A percentile compares a stretch with the other conserved stretches of the same genome.
Evolutionary conservation across 169 alveolate species (phyloP).

Genomic region (Eimeria falciformis): DNA sequence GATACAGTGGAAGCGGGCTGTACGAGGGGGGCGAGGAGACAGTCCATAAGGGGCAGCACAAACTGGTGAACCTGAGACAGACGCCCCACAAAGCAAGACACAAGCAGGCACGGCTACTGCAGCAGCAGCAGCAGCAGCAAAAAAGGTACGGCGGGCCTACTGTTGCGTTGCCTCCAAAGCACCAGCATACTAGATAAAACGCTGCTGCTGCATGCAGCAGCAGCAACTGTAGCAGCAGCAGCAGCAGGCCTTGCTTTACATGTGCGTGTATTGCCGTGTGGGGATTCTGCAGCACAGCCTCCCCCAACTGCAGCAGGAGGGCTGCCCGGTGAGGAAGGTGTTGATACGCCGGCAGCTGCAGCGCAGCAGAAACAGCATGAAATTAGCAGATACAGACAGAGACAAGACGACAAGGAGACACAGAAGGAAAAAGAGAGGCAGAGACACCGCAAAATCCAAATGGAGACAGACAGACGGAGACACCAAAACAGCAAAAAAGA

Average conservation of each 20-base stretch:
- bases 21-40: conserved; percentile 18
- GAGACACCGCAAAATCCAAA: not conserved
- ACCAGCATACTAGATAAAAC: not conserved
- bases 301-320: conserved; percentile 37
- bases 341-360: conserved; percentile 13
- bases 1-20: not conserved
- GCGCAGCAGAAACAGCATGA: not conserved
- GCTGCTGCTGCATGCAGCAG: not conserved
- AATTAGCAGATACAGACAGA: not conserved
- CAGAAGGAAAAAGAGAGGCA: no score
- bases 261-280: conserved; percentile 8
- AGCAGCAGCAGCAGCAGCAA: not conserved
- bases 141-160: not conserved
- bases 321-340: conserved; percentile 57
- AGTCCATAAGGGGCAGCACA: conserved; percentile 32
- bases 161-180: not conserved
- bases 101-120: not conserved
- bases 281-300: conserved; percentile 27
- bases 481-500: not conserved
- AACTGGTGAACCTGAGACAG: conserved; percentile 40
- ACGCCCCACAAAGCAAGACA: not conserved
- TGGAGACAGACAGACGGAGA: not conserved
- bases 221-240: conserved; percentile 2
- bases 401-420: not conserved
- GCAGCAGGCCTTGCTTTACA: not conserved